Base-by-base conservation (phyloP, 208 protist genomes). In the Leishmania major region DNA sequence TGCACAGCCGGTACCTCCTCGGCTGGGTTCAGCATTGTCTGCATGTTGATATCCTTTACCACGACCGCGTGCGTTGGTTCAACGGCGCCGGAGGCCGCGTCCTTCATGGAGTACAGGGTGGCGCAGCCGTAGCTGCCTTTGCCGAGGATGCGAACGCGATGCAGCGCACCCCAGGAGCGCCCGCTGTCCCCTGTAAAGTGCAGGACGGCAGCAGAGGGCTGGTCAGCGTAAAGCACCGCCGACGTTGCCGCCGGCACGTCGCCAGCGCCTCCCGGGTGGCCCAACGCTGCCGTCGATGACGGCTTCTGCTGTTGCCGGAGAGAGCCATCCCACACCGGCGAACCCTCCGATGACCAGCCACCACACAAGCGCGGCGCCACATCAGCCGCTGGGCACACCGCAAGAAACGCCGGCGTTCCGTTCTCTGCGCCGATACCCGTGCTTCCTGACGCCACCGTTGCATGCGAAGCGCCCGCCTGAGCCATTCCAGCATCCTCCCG, bases 81-180 rank as follows among this genome's bases (percentile, higher is more conserved):
- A 17, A 31, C 55, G 71, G 22, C 40, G 31, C 66, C 59, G 47
- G 43, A 31, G 43, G 10, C 19, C 51, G 22, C 62, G 37, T 72
- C 81, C 35, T 74, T 66, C 17, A 87, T 71, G 5, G 81, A 72
- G 80, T 96, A 96, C 5, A 95, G 77, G 55, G 93, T 95, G 13
- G 93, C 93, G 69, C 90, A 95, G 62, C 93, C 93, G 87, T 95
- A 96, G 75, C 83, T 94, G 43, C 93, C 93, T 62, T 96, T 96
- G 47, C 93, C 93, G 19, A 96, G 78, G 64, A 96, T 93, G n/a
- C 87, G 85, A 35, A 91, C 87, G 13, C 90, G 83, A 60, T 87
- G 62, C 71, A 96, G 75, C 43, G n/a, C 73, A 22, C 67, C 17
- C 88, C 88, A 91, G 43, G 10, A 4, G 19, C 60, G 15, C 11